Conservation (phyloP, 2,329 filamentous ascomycete species). For the Aspergillus alliaceus region DNA sequence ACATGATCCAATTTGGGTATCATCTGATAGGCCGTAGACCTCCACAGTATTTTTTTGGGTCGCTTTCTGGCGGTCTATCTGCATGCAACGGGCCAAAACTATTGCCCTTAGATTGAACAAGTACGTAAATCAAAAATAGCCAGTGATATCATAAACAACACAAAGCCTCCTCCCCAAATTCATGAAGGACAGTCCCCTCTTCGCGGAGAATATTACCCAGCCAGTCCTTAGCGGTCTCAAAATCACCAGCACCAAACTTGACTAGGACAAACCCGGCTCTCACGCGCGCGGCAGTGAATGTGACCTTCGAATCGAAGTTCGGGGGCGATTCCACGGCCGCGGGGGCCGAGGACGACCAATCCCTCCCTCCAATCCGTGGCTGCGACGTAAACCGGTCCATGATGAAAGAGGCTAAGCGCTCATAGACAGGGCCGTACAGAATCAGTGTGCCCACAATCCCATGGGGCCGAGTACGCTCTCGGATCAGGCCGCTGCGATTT, state of each 20-base stretch:
- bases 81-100: neutral
- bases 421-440: constrained; percentile 70
- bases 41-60: neutral
- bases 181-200: constrained; percentile 68
- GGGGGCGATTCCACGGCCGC: constrained; percentile 30
- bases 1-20: neutral
- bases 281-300: constrained; percentile 81
- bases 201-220: constrained; percentile 70
- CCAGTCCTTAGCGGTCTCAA: constrained; percentile 81
- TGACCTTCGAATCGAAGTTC: constrained; percentile 52
- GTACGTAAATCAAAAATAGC: neutral
- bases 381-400: constrained; percentile 73
- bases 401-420: constrained; percentile 69
- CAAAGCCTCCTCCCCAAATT: constrained; percentile 79
- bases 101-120: neutral
- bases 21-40: neutral
- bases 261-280: constrained; percentile 78
- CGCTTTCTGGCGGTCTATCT: neutral
- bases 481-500: constrained; percentile 29
- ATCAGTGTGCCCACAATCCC: constrained; percentile 84
- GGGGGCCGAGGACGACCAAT: constrained; percentile 56
- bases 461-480: constrained; percentile 68
- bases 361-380: constrained; percentile 78
- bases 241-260: constrained; percentile 81
- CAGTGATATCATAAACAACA: constrained; percentile 61